A percentile compares a stretch with the other conserved stretches of the same genome.
Conservation (phyloP, 192 early-diverging fungal genomes). For the Chytriomyces sp. region DNA sequence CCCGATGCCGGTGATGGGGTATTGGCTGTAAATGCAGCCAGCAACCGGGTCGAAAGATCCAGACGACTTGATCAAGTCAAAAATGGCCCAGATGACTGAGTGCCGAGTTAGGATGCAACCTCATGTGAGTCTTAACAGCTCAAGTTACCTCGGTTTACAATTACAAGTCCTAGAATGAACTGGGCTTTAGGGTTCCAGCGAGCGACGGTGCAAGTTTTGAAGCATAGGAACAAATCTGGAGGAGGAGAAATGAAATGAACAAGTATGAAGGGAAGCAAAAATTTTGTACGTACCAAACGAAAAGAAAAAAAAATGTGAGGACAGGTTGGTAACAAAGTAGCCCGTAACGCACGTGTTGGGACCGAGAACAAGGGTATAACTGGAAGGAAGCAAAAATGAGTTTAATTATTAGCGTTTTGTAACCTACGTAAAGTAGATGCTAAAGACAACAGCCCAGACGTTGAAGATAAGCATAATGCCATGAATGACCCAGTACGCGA, state of each 20-base stretch:
- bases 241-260: not conserved
- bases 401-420: no score
- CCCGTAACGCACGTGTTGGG: not conserved
- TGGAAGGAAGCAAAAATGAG: not conserved
- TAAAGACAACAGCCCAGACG: not conserved
- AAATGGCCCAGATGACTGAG: not conserved
- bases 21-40: not conserved
- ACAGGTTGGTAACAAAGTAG: not conserved
- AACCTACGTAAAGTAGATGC: no score
- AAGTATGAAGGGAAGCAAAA: not conserved
- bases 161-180: no score
- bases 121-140: no score
- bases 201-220: not conserved
- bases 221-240: not conserved
- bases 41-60: not conserved
- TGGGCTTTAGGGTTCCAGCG: no score
- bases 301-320: not conserved
- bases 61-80: not conserved
- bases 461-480: not conserved
- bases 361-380: no score
- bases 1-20: not conserved
- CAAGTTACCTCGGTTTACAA: no score
- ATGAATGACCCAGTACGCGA: not conserved
- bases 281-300: not conserved
- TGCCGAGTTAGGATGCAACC: not conserved